Evolutionary conservation across 352 stramenopile genomes (phyloP).

Genomic region (Phytophthora podocarpi): DNA sequence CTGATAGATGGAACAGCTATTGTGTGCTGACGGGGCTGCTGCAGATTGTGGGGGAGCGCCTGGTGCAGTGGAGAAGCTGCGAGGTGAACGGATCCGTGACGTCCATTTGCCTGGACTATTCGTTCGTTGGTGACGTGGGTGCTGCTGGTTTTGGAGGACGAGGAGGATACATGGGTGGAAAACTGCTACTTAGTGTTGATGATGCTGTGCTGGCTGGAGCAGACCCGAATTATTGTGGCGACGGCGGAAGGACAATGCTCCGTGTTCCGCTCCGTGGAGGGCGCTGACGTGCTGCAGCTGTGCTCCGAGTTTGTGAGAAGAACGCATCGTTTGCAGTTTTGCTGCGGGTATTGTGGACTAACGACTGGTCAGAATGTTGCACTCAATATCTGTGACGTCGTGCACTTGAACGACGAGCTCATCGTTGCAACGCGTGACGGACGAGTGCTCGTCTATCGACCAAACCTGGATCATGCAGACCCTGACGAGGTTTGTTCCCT

Average conservation of each 20-base stretch:
- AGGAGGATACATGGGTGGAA: not conserved
- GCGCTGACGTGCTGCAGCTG: slow-evolving; percentile 56
- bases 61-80: slow-evolving; percentile 64
- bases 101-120: slow-evolving; percentile 63
- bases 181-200: not conserved
- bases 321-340: not conserved
- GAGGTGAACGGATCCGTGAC: slow-evolving; percentile 74
- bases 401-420: slow-evolving; percentile 55
- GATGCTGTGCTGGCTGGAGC: not conserved
- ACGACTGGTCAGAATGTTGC: slow-evolving; percentile 51
- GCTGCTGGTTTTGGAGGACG: not conserved
- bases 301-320: slow-evolving; percentile 67
- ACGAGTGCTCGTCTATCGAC: slow-evolving; percentile 57
- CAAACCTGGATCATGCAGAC: slow-evolving; percentile 21
- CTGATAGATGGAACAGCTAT: not conserved
- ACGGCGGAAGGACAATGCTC: slow-evolving; percentile 73
- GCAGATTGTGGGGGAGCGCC: slow-evolving; percentile 52
- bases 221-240: slow-evolving; percentile 75
- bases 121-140: slow-evolving; percentile 46
- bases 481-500: slow-evolving; percentile 21
- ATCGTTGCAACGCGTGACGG: slow-evolving; percentile 71
- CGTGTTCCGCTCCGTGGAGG: slow-evolving; percentile 63
- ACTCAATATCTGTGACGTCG: slow-evolving; percentile 72
- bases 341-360: not conserved
- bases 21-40: not conserved